phyloP scores from a whole-genome alignment of 495 filamentous ascomycete species.

The Echria macrotheca region DNA sequence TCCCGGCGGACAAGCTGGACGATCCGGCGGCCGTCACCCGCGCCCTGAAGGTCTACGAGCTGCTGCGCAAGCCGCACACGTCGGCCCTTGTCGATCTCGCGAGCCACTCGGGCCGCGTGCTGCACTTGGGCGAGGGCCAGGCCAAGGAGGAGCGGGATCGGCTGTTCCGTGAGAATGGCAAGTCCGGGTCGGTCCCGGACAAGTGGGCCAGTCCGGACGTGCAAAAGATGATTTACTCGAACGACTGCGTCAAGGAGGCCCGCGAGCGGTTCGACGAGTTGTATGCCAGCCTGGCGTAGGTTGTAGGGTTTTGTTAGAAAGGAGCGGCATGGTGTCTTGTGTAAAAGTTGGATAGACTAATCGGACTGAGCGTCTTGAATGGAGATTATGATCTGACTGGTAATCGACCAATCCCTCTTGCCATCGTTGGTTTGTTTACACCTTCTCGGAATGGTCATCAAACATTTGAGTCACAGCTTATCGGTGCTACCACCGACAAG shows the following conservation, averaged over 20 bases:
- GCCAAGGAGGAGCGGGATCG: slow-evolving; percentile 72
- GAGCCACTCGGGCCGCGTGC: slow-evolving; percentile 55
- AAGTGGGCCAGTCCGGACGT: slow-evolving; percentile 76
- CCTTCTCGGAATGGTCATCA: no score
- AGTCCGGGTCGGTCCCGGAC: slow-evolving; percentile 58
- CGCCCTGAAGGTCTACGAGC: slow-evolving; percentile 66
- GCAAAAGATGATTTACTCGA: slow-evolving; percentile 69
- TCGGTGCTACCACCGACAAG: no score
- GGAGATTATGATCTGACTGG: no score
- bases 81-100: slow-evolving; percentile 66
- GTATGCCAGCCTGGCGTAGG: slow-evolving; percentile 33
- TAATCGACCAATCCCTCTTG: no score
- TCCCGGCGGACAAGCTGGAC: slow-evolving; percentile 41
- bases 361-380: no score
- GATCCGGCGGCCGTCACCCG: slow-evolving; percentile 54
- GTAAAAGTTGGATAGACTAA: no score
- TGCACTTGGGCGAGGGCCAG: slow-evolving; percentile 70
- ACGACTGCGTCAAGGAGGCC: slow-evolving; percentile 59
- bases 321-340: no score
- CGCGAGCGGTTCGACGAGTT: slow-evolving; percentile 56
- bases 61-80: slow-evolving; percentile 63
- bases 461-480: no score
- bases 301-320: neutral
- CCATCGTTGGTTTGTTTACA: no score
- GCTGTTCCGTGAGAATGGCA: slow-evolving; percentile 58